phyloP scores from a whole-genome alignment of 805 yeast genomes.

The Nakazawaea populi region DNA sequence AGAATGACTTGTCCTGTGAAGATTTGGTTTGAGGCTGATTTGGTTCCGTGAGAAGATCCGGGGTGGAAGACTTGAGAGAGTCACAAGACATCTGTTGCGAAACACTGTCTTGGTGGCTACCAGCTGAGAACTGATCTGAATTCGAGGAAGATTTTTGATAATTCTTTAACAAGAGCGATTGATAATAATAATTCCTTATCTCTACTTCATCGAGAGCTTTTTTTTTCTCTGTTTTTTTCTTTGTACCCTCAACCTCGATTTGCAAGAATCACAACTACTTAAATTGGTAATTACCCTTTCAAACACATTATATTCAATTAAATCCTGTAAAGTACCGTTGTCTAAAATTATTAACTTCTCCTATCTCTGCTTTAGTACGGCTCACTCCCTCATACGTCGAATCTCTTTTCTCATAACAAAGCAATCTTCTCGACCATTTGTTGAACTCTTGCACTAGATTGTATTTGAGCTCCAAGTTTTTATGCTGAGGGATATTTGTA shows the following conservation, averaged over 20 bases:
- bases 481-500: constrained; percentile 74
- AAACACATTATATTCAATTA: constrained; percentile 13
- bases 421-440: constrained; percentile 86
- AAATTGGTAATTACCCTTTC: background rate
- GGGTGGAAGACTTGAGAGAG: background rate
- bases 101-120: too few relatives aligned
- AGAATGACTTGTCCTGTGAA: background rate
- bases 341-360: constrained; percentile 56
- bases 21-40: background rate
- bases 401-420: constrained; percentile 71
- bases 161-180: too few relatives aligned
- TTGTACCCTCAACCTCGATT: background rate
- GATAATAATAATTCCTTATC: background rate
- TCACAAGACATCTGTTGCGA: background rate
- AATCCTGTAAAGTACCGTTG: constrained; percentile 73
- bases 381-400: constrained; percentile 42
- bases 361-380: constrained; percentile 35
- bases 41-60: background rate
- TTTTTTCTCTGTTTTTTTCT: background rate
- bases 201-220: background rate
- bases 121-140: background rate
- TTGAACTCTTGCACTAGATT: constrained; percentile 83
- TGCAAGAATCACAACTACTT: background rate
- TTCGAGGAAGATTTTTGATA: background rate
- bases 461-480: constrained; percentile 60